Percentiles rank a stretch among this genome's conserved stretches.
phyloP scores from a whole-genome alignment of 225 moss, liverwort and hornwort species.

The Thuidium tamariscinum region DNA sequence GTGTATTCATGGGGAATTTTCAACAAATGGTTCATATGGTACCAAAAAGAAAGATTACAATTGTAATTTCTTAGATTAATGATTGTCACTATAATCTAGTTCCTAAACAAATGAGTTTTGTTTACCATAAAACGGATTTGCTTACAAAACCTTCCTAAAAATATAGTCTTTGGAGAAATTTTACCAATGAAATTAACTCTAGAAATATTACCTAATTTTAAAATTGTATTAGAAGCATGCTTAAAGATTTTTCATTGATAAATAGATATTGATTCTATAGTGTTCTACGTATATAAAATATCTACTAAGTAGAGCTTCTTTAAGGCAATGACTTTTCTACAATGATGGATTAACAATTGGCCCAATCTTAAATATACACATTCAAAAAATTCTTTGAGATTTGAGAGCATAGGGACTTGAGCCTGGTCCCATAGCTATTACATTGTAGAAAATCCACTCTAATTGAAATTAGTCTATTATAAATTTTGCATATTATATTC shows the following conservation, averaged over 20 bases:
- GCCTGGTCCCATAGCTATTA: too few species aligned
- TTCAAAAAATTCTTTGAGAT: too few species aligned
- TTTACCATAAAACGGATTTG: neutral
- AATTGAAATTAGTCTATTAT: neutral
- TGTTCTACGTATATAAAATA: too few species aligned
- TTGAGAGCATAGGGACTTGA: too few species aligned
- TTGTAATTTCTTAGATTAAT: accelerated
- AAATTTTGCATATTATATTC: neutral
- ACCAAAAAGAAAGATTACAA: accelerated
- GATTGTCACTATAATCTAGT: neutral
- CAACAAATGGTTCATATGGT: neutral
- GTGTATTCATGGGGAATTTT: too few species aligned
- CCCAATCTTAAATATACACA: too few species aligned
- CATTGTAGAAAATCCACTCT: too few species aligned
- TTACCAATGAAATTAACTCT: neutral
- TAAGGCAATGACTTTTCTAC: too few species aligned
- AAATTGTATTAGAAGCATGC: accelerated
- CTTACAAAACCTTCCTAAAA: neutral
- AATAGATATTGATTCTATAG: neutral
- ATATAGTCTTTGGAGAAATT: neutral
- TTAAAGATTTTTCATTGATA: neutral
- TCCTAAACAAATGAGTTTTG: neutral
- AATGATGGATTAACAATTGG: too few species aligned
- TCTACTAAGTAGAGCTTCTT: too few species aligned
- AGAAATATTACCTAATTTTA: accelerated